Evolutionary conservation across 495 filamentous ascomycete species (phyloP).

Genomic region (Letharia lupina): DNA sequence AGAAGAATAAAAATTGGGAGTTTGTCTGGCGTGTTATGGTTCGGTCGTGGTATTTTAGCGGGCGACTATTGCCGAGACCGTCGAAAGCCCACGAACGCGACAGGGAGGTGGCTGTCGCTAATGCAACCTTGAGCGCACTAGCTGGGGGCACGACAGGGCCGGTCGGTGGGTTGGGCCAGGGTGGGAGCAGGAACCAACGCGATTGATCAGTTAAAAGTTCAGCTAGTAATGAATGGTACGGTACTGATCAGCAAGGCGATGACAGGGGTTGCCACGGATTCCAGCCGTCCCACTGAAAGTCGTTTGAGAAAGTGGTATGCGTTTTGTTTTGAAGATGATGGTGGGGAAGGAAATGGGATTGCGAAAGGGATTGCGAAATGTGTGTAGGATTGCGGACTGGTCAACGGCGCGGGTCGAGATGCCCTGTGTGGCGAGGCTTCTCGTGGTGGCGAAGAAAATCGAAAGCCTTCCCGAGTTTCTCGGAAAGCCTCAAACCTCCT

Average conservation of each 20-base stretch:
- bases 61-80: slow-evolving; percentile 6
- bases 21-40: slow-evolving; percentile 1
- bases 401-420: slow-evolving; percentile 2
- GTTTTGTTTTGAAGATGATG: neutral
- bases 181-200: slow-evolving; percentile 18
- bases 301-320: neutral
- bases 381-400: neutral
- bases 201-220: slow-evolving; percentile 19
- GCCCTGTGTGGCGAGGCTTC: neutral
- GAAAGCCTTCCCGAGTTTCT: neutral
- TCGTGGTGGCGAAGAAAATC: neutral
- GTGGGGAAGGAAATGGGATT: neutral
- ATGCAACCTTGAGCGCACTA: slow-evolving; percentile 11
- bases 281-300: neutral
- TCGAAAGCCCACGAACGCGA: neutral
- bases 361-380: neutral
- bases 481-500: neutral
- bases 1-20: neutral
- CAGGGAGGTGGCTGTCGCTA: slow-evolving; percentile 11
- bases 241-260: neutral
- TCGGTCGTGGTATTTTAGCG: slow-evolving; percentile 10
- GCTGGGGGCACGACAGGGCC: slow-evolving; percentile 14
- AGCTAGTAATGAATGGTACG: neutral
- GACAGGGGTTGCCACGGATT: slow-evolving; percentile 3
- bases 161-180: neutral